Base-by-base conservation (phyloP, 1,139 yeast genomes). In the Candida sp. region DNA sequence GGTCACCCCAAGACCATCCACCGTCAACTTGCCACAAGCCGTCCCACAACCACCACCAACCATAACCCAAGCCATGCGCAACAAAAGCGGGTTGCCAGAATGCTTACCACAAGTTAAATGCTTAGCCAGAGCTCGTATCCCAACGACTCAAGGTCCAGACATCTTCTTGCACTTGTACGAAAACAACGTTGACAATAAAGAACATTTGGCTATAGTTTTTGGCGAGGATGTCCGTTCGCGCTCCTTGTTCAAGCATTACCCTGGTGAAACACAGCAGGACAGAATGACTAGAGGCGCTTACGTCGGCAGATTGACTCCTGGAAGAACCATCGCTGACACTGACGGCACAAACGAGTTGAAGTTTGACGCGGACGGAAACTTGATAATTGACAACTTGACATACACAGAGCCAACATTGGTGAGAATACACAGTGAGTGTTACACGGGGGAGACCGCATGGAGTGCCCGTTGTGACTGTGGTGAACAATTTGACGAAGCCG, bases 391-490 rank as follows among this genome's bases (percentile, higher is more conserved):
- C 25, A 56, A 50, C 5, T 70, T 79, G 6, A 68, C 78, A 7
- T 69, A 58, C 55, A 48, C 56, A 59, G 90, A 56, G 63, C 91
- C 67, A 84, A 88, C 58, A 7, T 58, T 76, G 49, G 79, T 75
- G 11, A 81, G 99, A 55, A 92, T 96, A 58, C 99, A 96, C 66
- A 90, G 97, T 5, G 99, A 96, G 67, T 96, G 99, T 69, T 96
- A 94, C 72, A 96, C 99, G 0, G 99, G 99, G 6, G 99, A 96
- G 67, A 94, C 98, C 1, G 98, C 98, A 9, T 96, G 99, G 98
- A 86, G 96, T 53, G 98, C 99, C 2, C 81, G 99, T 49, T 96
- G 99, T 69, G 99, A 96, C 70, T 96, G 99, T 71, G 99, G 99
- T 11, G 99, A 96, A 69, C 99, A 96, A 74, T 90, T 96, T 61